Evolutionary conservation across 495 filamentous ascomycete genomes (phyloP).

Genomic region (Terfezia claveryi): DNA sequence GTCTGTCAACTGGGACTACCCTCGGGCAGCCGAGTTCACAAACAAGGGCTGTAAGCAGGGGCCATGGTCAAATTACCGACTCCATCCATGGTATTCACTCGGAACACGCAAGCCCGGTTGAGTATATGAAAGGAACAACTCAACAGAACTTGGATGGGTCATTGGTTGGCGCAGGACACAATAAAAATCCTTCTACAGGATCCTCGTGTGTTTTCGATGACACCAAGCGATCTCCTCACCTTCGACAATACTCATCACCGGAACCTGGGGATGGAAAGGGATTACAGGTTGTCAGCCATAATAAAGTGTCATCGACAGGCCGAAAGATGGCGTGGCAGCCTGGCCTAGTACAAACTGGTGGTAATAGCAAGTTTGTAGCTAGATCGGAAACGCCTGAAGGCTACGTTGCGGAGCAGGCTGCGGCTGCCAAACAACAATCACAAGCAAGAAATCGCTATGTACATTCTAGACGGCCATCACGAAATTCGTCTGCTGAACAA

Average conservation of each 20-base stretch:
- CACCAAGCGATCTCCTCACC: slow-evolving; percentile 4
- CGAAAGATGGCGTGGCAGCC: slow-evolving; percentile 65
- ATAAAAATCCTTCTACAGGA: slow-evolving; percentile 5
- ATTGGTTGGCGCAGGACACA: neutral
- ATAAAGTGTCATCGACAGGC: slow-evolving; percentile 6
- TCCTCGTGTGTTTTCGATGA: slow-evolving; percentile 4
- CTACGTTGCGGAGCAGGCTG: slow-evolving; percentile 67
- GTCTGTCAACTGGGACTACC: slow-evolving; percentile 19
- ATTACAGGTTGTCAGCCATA: neutral
- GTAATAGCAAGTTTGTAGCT: slow-evolving; percentile 18
- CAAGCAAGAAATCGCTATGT: slow-evolving; percentile 28
- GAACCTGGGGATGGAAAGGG: slow-evolving; percentile 17
- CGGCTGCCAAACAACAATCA: slow-evolving; percentile 24
- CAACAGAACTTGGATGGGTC: neutral
- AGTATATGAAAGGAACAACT: neutral
- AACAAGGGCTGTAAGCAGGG: slow-evolving; percentile 5
- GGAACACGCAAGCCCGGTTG: slow-evolving; percentile 11
- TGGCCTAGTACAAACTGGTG: slow-evolving; percentile 29
- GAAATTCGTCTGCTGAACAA: slow-evolving; percentile 16
- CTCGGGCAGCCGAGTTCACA: neutral
- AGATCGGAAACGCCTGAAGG: slow-evolving; percentile 39
- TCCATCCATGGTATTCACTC: slow-evolving; percentile 4
- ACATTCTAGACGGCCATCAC: slow-evolving; percentile 37
- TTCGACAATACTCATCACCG: slow-evolving; percentile 11
- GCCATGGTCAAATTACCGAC: slow-evolving; percentile 8